Conservation (phyloP, 495 filamentous ascomycete genomes). For the Aspergillus sparsus region DNA sequence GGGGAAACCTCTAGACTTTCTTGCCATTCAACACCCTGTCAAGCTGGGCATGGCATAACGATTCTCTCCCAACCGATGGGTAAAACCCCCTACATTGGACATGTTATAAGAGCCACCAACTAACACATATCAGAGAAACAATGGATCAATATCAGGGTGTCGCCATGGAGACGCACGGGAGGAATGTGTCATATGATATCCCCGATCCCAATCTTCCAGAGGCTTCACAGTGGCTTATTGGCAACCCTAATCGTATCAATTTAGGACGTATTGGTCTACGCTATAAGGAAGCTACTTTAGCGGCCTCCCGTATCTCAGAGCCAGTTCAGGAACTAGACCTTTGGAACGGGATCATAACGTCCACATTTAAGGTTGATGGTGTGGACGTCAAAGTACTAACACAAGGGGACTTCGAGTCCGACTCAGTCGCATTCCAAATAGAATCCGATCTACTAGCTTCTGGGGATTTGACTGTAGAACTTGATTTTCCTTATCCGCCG, state of each 20-base stretch:
- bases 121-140: slow-evolving; percentile 4
- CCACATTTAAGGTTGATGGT: slow-evolving; percentile 17
- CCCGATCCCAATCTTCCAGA: slow-evolving; percentile 19
- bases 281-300: slow-evolving; percentile 10
- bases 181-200: slow-evolving; percentile 25
- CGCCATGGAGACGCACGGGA: slow-evolving; percentile 17
- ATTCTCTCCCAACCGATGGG: slow-evolving; percentile 21
- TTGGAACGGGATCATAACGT: slow-evolving; percentile 21
- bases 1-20: slow-evolving; percentile 11
- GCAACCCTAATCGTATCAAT: slow-evolving; percentile 25
- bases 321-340: slow-evolving; percentile 21
- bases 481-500: slow-evolving; percentile 23
- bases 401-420: slow-evolving; percentile 22
- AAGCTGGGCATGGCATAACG: slow-evolving; percentile 26
- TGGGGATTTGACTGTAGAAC: slow-evolving; percentile 16
- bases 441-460: slow-evolving; percentile 9
- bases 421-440: slow-evolving; percentile 15
- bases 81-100: background rate
- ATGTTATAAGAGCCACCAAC: background rate
- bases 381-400: slow-evolving; percentile 19
- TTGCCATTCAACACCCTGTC: slow-evolving; percentile 24
- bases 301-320: slow-evolving; percentile 7
- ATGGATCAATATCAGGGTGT: slow-evolving; percentile 18
- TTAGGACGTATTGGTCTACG: slow-evolving; percentile 18
- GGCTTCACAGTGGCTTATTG: slow-evolving; percentile 22